A percentile compares a stretch with the other conserved stretches of the same genome.
These are phyloP conservation scores for Cordyceps pruinosa DNA, from an alignment of 2,329 filamentous ascomycete species.

Conservation along the genomic window DNA sequence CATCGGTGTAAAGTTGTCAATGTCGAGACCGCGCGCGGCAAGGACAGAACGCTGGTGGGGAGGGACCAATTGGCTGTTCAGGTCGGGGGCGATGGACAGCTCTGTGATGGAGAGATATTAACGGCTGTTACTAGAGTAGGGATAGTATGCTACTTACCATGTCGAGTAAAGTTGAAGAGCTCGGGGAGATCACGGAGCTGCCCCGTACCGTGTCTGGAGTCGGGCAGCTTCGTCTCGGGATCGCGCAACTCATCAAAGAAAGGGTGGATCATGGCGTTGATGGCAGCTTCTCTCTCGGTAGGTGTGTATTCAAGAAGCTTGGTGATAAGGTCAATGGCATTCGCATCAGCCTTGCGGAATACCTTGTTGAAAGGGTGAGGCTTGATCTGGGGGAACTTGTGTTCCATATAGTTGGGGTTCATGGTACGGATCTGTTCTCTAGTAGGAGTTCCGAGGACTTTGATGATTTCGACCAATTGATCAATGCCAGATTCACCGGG, in stretches of 20 bases:
- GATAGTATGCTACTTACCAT: conserved; percentile 58
- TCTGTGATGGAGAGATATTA: conserved; percentile 46
- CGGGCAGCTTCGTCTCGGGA: conserved; percentile 81
- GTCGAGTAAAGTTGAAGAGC: conserved; percentile 88
- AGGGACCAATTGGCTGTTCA: conserved; percentile 86
- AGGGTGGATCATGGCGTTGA: conserved; percentile 95
- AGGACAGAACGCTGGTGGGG: conserved; percentile 70
- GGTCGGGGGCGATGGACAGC: conserved; percentile 84
- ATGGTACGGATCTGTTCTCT: conserved; percentile 98
- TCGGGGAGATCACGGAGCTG: conserved; percentile 74
- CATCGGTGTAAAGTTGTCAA: conserved; percentile 88
- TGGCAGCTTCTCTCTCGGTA: conserved; percentile 84
- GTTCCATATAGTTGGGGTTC: conserved; percentile 99
- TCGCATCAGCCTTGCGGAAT: conserved; percentile 89
- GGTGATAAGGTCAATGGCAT: conserved; percentile 92
- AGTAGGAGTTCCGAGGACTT: conserved; percentile 92
- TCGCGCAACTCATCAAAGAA: conserved; percentile 98
- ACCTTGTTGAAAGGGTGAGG: conserved; percentile 99
- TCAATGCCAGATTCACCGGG: conserved; percentile 98
- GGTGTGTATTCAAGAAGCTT: conserved; percentile 94
- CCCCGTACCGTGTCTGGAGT: conserved; percentile 83
- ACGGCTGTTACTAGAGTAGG: background rate
- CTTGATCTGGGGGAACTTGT: conserved; percentile 99
- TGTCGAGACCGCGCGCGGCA: conserved; percentile 73
- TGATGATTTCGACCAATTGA: conserved; percentile 98